Percentiles rank a stretch among this genome's conserved stretches.
Evolutionary conservation across 164 flowering plant species (phyloP).

Genomic region (Stephania japonica): DNA sequence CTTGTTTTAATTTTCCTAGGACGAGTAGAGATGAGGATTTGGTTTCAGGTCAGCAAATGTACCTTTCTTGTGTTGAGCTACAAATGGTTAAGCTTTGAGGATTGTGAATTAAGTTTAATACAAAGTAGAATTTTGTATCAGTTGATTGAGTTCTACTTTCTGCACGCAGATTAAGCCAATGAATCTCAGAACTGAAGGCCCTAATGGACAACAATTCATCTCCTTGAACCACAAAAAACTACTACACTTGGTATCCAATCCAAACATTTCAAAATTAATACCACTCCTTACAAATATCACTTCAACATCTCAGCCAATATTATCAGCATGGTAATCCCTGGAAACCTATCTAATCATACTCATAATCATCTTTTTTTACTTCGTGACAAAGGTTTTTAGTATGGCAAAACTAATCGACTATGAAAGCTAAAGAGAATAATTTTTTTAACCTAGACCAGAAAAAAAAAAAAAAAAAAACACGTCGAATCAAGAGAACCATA

Average conservation of each 20-base stretch:
- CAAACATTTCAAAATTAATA: neutral
- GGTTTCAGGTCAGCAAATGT: slow-evolving; percentile 7
- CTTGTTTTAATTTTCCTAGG: slow-evolving; percentile 7
- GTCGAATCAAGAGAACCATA: too few species aligned
- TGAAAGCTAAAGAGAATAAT: too few species aligned
- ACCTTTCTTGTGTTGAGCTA: slow-evolving; percentile 7
- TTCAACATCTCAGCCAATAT: neutral
- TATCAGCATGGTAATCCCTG: neutral
- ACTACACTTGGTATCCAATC: neutral
- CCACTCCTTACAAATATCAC: neutral
- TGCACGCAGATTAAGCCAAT: neutral
- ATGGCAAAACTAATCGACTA: neutral
- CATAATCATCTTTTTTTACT: neutral
- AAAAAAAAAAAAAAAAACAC: neutral
- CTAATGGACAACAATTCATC: too few species aligned
- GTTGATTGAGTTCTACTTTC: neutral
- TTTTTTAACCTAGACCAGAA: neutral
- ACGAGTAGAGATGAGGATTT: slow-evolving; percentile 3
- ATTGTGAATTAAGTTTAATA: slow-evolving; percentile 29
- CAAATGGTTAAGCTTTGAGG: slow-evolving; percentile 1
- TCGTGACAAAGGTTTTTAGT: neutral
- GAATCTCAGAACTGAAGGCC: too few species aligned
- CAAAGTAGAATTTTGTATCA: slow-evolving; percentile 32
- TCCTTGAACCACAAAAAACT: too few species aligned
- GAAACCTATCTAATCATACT: neutral